Percentiles rank a stretch among this genome's conserved stretches.
phyloP scores from a whole-genome alignment of 495 filamentous ascomycete genomes.

The Rusavskia elegans region DNA sequence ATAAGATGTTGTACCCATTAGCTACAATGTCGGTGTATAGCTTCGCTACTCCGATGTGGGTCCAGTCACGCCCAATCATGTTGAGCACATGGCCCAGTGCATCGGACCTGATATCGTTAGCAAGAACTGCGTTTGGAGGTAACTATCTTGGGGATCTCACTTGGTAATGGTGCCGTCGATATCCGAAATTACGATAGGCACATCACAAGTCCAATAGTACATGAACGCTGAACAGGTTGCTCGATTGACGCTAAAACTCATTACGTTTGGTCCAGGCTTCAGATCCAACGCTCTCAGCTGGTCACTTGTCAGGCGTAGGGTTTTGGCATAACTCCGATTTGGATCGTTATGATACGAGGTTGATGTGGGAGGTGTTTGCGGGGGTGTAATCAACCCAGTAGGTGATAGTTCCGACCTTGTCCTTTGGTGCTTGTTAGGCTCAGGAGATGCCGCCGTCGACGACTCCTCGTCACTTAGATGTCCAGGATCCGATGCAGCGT shows the following conservation, averaged over 20 bases:
- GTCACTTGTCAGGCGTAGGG: conserved; percentile 85
- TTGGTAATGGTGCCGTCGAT: conserved; percentile 99
- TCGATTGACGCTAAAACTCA: conserved; percentile 92
- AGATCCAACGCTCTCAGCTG: conserved; percentile 79
- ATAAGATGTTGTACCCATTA: conserved; percentile 98
- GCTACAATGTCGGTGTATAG: conserved; percentile 88
- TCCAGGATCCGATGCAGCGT: conserved; percentile 79
- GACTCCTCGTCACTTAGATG: conserved; percentile 74
- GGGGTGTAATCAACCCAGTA: conserved; percentile 51
- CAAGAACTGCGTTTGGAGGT: background rate
- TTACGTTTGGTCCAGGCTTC: conserved; percentile 69
- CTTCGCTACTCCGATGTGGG: conserved; percentile 89
- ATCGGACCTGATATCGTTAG: conserved; percentile 43
- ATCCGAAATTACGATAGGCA: conserved; percentile 91
- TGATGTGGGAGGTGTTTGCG: conserved; percentile 52
- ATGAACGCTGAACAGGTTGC: conserved; percentile 84
- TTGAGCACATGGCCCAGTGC: conserved; percentile 94
- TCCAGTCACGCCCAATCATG: conserved; percentile 98
- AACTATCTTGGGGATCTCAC: conserved; percentile 18
- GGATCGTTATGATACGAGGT: conserved; percentile 41
- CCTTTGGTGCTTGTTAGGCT: conserved; percentile 31
- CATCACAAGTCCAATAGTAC: conserved; percentile 81
- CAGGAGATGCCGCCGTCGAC: conserved; percentile 18
- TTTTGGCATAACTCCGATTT: conserved; percentile 86
- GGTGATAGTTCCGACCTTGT: conserved; percentile 56